Base-by-base conservation (phyloP, 2,329 filamentous ascomycete species). In the Triangularia setosa region DNA sequence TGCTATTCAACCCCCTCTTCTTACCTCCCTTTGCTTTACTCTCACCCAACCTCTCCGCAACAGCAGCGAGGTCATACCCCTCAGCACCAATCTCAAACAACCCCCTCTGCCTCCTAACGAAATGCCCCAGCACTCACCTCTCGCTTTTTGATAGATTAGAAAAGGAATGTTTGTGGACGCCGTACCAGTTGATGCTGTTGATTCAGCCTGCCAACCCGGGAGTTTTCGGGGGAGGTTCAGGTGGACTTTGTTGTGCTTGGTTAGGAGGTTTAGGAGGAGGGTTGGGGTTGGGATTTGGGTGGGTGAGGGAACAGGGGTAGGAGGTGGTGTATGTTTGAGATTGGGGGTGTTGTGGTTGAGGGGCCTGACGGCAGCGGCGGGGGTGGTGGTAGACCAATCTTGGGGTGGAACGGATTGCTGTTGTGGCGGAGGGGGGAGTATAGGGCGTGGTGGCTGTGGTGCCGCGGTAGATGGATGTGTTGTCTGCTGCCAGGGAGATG, bases 331-430 rank as follows among this genome's bases (percentile, higher is more conserved):
- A 52, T 9, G 30, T 33, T 33, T 33, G 11, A 44, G 25, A 28
- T 16, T 25, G 3, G 25, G 27, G 3, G 11, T 9, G 9, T 53
- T 60, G 28, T 12, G 18, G 18, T 44, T 35, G 18, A 6, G 14
- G 21, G n/a, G n/a, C n/a, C n/a, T n/a, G n/a, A n/a, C n/a, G n/a
- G n/a, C n/a, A 14, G 16, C 40, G 16, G 21, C 44, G 48, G 6
- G 6, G 62, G 33, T 25, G 58, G 24, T 25, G 30, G 54, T 24
- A n/a, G 58, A 63, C 52, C 6, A 65, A 28, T 5, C 56, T 59
- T 3, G 64, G 27, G 25, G 27, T 28, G 16, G 44, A 23, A 16
- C 55, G 54, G 27, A 55, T 59, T 9, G 58, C 61, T n/a, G 52
- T 2, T 14, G 33, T 52, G 24, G 60, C 63, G 14, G 27, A 7